Evolutionary conservation across 495 filamentous ascomycete species (phyloP).

Genomic region (Neurospora discreta): DNA sequence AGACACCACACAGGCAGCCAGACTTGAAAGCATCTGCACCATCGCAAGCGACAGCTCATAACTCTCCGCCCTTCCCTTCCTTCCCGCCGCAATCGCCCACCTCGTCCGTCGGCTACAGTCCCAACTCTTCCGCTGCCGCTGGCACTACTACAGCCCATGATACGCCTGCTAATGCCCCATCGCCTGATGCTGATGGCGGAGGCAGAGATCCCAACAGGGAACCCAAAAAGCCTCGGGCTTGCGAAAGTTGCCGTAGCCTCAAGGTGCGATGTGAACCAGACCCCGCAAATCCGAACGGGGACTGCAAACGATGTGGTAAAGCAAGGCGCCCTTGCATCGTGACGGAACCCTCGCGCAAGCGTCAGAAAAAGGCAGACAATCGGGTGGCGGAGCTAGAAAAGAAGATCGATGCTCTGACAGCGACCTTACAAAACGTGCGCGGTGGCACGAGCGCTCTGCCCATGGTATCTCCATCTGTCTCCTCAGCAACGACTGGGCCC

Average conservation of each 20-base stretch:
- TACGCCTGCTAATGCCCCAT: not conserved
- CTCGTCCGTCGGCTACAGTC: not conserved
- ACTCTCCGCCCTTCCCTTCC: not conserved
- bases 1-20: not conserved
- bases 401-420: constrained; percentile 85
- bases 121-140: not conserved
- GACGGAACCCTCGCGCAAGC: constrained; percentile 71
- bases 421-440: constrained; percentile 53
- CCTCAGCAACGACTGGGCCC: not conserved
- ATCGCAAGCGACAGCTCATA: not conserved
- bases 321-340: constrained; percentile 69
- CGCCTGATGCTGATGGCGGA: constrained; percentile 6
- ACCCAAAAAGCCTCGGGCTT: constrained; percentile 74
- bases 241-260: constrained; percentile 78
- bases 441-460: constrained; percentile 9
- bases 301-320: constrained; percentile 83
- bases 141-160: not conserved
- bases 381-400: constrained; percentile 87
- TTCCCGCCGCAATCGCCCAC: not conserved
- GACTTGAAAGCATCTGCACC: not conserved
- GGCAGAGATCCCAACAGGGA: constrained; percentile 38
- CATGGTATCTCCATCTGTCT: constrained; percentile 14
- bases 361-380: constrained; percentile 88
- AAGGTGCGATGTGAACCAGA: constrained; percentile 87
- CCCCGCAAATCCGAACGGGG: constrained; percentile 44